These are phyloP conservation scores for Aspergillus caelatus DNA, from an alignment of 2,329 filamentous ascomycete genomes.

Conservation along the genomic window DNA sequence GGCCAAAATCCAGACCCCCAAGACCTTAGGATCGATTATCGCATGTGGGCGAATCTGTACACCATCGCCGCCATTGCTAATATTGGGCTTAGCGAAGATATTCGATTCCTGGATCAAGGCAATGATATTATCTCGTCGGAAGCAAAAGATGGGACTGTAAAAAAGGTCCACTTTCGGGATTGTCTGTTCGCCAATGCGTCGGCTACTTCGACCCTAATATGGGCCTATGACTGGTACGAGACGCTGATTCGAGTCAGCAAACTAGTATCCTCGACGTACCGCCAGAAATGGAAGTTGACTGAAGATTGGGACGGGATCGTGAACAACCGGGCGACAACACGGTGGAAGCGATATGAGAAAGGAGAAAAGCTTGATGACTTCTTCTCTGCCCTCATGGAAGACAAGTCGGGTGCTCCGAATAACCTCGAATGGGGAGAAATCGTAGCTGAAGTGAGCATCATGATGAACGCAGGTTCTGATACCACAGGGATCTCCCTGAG, in stretches of 20 bases:
- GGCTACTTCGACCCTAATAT: constrained; percentile 24
- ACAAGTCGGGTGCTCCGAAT: constrained; percentile 43
- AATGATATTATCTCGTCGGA: constrained; percentile 31
- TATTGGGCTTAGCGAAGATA: constrained; percentile 40
- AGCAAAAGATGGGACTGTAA: constrained; percentile 22
- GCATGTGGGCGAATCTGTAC: constrained; percentile 42
- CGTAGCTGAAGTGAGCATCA: constrained; percentile 52
- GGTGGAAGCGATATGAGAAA: constrained; percentile 24
- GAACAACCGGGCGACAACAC: constrained; percentile 23
- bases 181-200: constrained; percentile 18
- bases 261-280: constrained; percentile 22
- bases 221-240: constrained; percentile 26
- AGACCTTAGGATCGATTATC: constrained; percentile 38
- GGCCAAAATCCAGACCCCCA: constrained; percentile 11
- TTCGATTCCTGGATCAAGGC: constrained; percentile 42
- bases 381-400: constrained; percentile 56
- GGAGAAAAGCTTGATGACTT: constrained; percentile 61
- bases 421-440: constrained; percentile 60
- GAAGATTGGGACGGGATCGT: constrained; percentile 24
- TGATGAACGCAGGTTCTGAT: constrained; percentile 51
- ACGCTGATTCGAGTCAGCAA: constrained; percentile 20
- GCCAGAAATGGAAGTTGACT: constrained; percentile 21
- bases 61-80: constrained; percentile 43
- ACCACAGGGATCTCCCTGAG: constrained; percentile 56
- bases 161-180: constrained; percentile 23